phyloP scores from a whole-genome alignment of 148 eudicot species.

The Linanthus parryae region DNA sequence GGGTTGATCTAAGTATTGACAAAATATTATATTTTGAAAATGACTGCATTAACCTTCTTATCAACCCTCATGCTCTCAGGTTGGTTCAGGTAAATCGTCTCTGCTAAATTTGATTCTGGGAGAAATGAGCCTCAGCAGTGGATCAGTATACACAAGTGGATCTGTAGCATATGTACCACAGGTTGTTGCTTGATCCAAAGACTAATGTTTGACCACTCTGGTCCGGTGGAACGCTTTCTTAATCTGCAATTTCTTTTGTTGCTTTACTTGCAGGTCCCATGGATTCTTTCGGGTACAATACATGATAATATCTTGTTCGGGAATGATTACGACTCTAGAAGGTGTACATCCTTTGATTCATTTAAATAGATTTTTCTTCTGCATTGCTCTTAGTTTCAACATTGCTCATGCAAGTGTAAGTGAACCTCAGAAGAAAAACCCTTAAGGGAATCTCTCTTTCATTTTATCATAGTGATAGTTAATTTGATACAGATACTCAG shows the following conservation, averaged over 20 bases:
- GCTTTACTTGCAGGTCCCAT: slow-evolving; percentile 54
- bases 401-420: background rate
- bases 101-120: slow-evolving; percentile 63
- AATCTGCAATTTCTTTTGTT: slow-evolving; percentile 12
- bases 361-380: too few species aligned
- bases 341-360: slow-evolving; percentile 29
- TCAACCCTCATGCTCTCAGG: slow-evolving; percentile 32
- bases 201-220: too few species aligned
- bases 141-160: slow-evolving; percentile 50
- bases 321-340: slow-evolving; percentile 52
- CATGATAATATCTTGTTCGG: slow-evolving; percentile 86
- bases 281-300: slow-evolving; percentile 90
- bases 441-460: background rate
- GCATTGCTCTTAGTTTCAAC: too few species aligned
- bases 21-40: background rate
- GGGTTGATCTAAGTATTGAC: background rate
- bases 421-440: background rate
- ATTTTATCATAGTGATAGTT: slow-evolving; percentile 5
- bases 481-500: slow-evolving; percentile 49
- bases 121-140: slow-evolving; percentile 63
- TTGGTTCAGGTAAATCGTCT: slow-evolving; percentile 98
- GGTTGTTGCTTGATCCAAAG: slow-evolving; percentile 42
- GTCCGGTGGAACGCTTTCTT: slow-evolving; percentile 7
- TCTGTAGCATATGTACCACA: slow-evolving; percentile 84
- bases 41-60: background rate